phyloP scores from a whole-genome alignment of 1,139 yeast genomes.

The Tardiomyces digboiensis region DNA sequence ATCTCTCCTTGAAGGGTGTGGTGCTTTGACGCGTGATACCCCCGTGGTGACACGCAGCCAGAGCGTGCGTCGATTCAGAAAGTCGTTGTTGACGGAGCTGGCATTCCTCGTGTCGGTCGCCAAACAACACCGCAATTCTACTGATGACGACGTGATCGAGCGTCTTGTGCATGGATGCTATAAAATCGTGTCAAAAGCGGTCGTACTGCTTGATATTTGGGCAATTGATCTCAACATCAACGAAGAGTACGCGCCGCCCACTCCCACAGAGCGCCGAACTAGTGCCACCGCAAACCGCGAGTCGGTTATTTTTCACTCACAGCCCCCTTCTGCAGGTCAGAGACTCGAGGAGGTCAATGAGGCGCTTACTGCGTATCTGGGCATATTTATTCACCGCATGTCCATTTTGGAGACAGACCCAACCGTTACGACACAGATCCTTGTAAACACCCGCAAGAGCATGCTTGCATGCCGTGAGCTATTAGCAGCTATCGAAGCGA shows the following conservation, averaged over 20 bases:
- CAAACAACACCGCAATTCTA: conserved; percentile 68
- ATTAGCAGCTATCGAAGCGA: conserved; percentile 28
- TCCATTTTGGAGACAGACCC: conserved; percentile 22
- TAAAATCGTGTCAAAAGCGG: conserved; percentile 66
- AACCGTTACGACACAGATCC: conserved; percentile 26
- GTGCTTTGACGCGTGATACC: conserved; percentile 78
- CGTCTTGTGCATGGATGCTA: conserved; percentile 62
- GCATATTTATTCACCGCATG: conserved; percentile 31
- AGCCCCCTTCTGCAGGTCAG: conserved; percentile 60
- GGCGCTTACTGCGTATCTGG: conserved; percentile 59
- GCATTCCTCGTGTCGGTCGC: conserved; percentile 83
- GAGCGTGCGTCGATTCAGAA: conserved; percentile 62
- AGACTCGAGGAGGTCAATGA: conserved; percentile 70
- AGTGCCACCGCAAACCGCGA: conserved; percentile 12
- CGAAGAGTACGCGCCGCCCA: not conserved
- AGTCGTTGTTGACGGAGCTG: conserved; percentile 81
- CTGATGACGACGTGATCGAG: conserved; percentile 56
- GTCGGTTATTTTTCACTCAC: conserved; percentile 21
- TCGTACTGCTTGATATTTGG: conserved; percentile 69
- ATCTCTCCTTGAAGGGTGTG: conserved; percentile 61
- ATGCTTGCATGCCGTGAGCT: conserved; percentile 34
- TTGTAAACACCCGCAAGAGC: conserved; percentile 30
- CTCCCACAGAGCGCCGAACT: not conserved
- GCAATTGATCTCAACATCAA: conserved; percentile 11
- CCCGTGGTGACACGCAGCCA: conserved; percentile 66